Evolutionary conservation across 1,139 yeast species (phyloP).

Genomic region (Geotrichum aggregatum): DNA sequence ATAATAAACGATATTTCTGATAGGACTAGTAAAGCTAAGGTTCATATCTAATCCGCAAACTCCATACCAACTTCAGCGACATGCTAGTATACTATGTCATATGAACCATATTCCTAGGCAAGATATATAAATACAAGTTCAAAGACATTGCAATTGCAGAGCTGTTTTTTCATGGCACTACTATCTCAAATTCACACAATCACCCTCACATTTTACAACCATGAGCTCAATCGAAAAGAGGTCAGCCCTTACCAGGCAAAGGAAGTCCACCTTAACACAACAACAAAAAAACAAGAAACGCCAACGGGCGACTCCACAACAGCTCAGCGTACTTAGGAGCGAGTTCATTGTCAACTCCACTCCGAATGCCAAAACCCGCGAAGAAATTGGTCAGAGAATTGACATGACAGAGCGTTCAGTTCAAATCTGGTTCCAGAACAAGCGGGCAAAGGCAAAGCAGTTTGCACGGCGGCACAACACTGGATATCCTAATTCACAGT

Average conservation of each 20-base stretch:
- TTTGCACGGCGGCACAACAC: slow-evolving; percentile 24
- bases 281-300: slow-evolving; percentile 42
- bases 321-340: slow-evolving; percentile 58
- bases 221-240: slow-evolving; percentile 16
- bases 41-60: too few relatives aligned
- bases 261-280: slow-evolving; percentile 39
- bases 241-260: slow-evolving; percentile 7
- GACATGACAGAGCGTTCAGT: slow-evolving; percentile 91
- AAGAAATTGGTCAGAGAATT: slow-evolving; percentile 66
- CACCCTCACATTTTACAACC: neutral
- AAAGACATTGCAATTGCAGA: too few relatives aligned
- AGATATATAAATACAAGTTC: too few relatives aligned
- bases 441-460: slow-evolving; percentile 75
- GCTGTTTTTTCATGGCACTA: too few relatives aligned
- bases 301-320: slow-evolving; percentile 74
- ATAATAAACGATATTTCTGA: too few relatives aligned
- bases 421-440: slow-evolving; percentile 91
- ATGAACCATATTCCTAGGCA: too few relatives aligned
- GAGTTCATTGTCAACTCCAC: slow-evolving; percentile 68
- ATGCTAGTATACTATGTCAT: too few relatives aligned
- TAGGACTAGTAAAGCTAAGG: too few relatives aligned
- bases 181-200: too few relatives aligned
- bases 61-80: too few relatives aligned
- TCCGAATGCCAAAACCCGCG: slow-evolving; percentile 50
- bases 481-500: slow-evolving; percentile 3